A percentile compares a stretch with the other conserved stretches of the same genome.
Conservation (phyloP, 169 alveolate genomes). For the Plasmodium sp. region DNA sequence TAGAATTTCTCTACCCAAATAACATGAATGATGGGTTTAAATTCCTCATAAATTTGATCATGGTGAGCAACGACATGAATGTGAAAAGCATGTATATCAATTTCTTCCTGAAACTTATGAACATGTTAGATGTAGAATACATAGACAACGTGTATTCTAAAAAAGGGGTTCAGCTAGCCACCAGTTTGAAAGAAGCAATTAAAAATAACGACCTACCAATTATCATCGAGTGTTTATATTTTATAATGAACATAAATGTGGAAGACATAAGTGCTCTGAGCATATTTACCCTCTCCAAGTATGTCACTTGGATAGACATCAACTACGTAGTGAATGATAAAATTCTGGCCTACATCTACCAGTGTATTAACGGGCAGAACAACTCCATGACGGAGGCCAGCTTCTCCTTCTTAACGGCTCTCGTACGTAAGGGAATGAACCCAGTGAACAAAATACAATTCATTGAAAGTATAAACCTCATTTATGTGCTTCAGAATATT, state of each 20-base stretch:
- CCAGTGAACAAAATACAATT: constrained; percentile 66
- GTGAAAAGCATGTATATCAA: constrained; percentile 25
- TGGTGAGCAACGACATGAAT: constrained; percentile 21
- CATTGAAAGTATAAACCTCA: constrained; percentile 51
- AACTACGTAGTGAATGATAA: constrained; percentile 68
- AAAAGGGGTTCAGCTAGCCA: constrained; percentile 25
- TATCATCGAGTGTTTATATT: constrained; percentile 62
- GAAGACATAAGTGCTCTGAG: constrained; percentile 10
- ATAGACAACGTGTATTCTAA: constrained; percentile 48
- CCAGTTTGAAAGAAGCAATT: constrained; percentile 49
- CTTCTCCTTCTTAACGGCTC: constrained; percentile 21
- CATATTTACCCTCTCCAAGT: constrained; percentile 54
- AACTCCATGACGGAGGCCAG: constrained; percentile 29
- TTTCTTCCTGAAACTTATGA: constrained; percentile 64
- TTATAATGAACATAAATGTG: constrained; percentile 41
- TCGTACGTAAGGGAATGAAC: constrained; percentile 61
- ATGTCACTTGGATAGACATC: constrained; percentile 67
- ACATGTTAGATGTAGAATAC: constrained; percentile 57
- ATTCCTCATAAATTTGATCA: constrained; percentile 39
- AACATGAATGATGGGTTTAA: constrained; percentile 58
- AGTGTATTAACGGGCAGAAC: constrained; percentile 8
- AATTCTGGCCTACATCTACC: constrained; percentile 24
- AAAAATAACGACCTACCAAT: constrained; percentile 61
- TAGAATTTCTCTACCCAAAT: constrained; percentile 51
- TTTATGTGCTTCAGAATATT: constrained; percentile 10